Evolutionary conservation across 192 early-diverging fungal species (phyloP), one percentile per base, ranked within the genome.

Genomic region (Coemansia sp.): DNA sequence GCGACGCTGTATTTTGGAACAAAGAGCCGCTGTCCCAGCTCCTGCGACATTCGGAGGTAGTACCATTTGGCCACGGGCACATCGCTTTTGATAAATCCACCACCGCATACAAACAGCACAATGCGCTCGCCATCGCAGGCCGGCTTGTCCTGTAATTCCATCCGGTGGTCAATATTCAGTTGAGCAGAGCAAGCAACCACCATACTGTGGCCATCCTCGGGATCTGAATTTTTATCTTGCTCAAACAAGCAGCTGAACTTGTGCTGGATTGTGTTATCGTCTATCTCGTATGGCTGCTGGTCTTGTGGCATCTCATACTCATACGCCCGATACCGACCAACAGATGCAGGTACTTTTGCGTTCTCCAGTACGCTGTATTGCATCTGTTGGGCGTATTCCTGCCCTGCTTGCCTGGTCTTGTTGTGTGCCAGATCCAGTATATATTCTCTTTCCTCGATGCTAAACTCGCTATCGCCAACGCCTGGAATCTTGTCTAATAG

Each of bases 1-100:
- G 75, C 69, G 7, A 68, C 63, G 15, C 40, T 56, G 66, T 77
- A 77, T 5, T 41, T 18, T 3, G 75, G 69, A 44, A 68, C 62
- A 71, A 77, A 77, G n/a, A 71, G 56, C 7, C 75, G 69, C 52
- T 56, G 45, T 0, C 63, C 56, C n/a, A 71, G 54, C 39, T 68
- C 69, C 13, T 59, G 11, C 2, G 75, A 71, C 42, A 77, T 42
- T 9, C 66, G 53, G 4, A 71, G 23, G 16, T 71, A 77, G 13
- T 60, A 39, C 62, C 61, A 71, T 45, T 56, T 67, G 19, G 40
- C n/a, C 0, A 9, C 8, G 0, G 75, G 56, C 6, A 47, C 39
- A 49, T 77, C 65, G 45, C 75, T 53, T 3, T 37, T 15, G 32
- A 65, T 16, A 41, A 77, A 77, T 3, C 65, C 75, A 13, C 75